A percentile compares a stretch with the other conserved stretches of the same genome.
Evolutionary conservation across 148 eudicot genomes (phyloP).

Genomic region (Rhododendron simsii): DNA sequence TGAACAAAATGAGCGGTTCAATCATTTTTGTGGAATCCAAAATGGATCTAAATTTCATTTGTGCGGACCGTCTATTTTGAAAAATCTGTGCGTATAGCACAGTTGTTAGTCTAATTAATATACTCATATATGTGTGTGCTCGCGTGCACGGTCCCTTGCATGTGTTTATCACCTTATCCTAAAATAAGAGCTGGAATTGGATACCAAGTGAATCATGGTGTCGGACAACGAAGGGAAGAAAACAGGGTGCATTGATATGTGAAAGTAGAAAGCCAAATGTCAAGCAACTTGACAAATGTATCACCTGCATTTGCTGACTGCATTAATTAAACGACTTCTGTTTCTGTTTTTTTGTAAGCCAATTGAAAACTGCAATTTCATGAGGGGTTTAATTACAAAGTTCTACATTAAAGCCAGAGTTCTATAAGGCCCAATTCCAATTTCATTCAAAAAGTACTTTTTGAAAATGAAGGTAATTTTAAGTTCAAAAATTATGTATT

Average conservation of each 20-base stretch:
- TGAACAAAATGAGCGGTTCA: no score
- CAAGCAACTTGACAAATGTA: not conserved
- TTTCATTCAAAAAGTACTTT: no score
- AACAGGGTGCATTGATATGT: not conserved
- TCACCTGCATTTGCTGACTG: slow-evolving; percentile 4
- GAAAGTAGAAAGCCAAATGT: not conserved
- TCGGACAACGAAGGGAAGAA: slow-evolving; percentile 5
- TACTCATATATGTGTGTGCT: no score
- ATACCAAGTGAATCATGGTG: not conserved
- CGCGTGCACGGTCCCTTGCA: no score
- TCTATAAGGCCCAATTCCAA: not conserved
- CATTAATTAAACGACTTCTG: not conserved
- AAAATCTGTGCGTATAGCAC: no score
- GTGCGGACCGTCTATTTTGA: no score
- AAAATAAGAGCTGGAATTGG: not conserved
- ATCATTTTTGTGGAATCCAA: no score
- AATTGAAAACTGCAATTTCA: not conserved
- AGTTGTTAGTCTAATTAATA: no score
- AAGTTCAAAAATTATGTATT: no score
- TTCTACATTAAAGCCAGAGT: not conserved
- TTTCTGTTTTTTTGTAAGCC: not conserved
- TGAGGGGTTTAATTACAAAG: not conserved
- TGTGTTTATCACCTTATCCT: not conserved
- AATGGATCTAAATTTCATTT: no score
- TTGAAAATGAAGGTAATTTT: no score